Base-by-base conservation (phyloP, 352 stramenopile species). In the Phytopythium chamaehyphon region DNA sequence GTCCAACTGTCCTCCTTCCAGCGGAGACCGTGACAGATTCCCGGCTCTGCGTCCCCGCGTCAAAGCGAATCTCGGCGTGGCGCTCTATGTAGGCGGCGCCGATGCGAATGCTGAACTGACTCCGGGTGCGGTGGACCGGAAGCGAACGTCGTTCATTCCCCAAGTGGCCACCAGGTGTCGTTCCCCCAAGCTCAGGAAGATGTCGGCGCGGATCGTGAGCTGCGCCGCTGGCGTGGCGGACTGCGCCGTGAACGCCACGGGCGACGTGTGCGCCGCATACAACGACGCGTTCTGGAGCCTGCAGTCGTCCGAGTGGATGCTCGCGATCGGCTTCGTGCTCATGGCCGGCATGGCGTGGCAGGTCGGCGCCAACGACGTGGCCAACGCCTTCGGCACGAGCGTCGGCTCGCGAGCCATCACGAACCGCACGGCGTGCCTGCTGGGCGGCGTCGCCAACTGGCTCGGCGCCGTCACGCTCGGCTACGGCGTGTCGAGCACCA, bases 291-390 rank as follows among this genome's bases (percentile, higher is more conserved):
- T 69, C 47, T 47, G 44, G 12, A 54, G 58, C 47, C 6, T 47
- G 11, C 31, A 70, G 28, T 35, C 46, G 35, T 67, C 64, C 53
- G 63, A 76, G 26, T 28, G 36, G 24, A 43, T 76, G n/a, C 26
- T 72, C 3, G 14, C 65, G 5, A 23, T 64, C 14, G 57, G 57
- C 14, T 46, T 52, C 31, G 23, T 67, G 10, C 28, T 67, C 43
- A 62, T 62, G 11, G 62, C 66, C 18, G 57, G 21, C 45, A 73
- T 68, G 54, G 65, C 69, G 2, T 79, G 70, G 21, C 46, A 57
- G n/a, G 66, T 76, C 49, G 86, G 84, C 43, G 84, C 75, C 5
- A 96, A 96, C 67, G 85, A 96, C 71, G 86, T 88, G 28, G 86
- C 80, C 18, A 97, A 96, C 50, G 79, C 86, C 16, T 96, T 93